Evolutionary conservation across 257 asterid species (phyloP).

Genomic region (Haberlea rhodopensis): DNA sequence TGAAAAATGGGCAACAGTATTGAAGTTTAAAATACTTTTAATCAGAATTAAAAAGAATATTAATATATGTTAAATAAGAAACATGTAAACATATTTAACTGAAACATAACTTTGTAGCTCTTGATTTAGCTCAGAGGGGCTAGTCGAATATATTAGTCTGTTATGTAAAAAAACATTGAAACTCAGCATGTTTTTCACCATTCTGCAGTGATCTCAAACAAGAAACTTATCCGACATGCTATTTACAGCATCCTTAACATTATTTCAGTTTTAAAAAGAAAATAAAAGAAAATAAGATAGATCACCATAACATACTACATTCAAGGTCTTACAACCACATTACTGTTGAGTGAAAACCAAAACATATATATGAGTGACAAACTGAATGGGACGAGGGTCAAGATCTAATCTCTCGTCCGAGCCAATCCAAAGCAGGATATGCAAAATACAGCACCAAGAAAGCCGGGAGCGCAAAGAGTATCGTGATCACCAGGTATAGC

Average conservation of each 20-base stretch:
- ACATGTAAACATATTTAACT: too few relatives aligned
- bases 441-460: conserved; percentile 77
- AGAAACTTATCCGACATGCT: not conserved
- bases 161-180: too few relatives aligned
- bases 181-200: too few relatives aligned
- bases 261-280: not conserved
- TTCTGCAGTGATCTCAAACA: too few relatives aligned
- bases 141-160: too few relatives aligned
- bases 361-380: conserved; percentile 2
- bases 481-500: conserved; percentile 64
- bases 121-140: too few relatives aligned
- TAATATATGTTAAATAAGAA: too few relatives aligned
- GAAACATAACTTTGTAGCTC: too few relatives aligned
- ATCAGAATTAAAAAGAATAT: too few relatives aligned
- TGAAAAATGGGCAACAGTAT: too few relatives aligned
- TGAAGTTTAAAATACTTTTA: too few relatives aligned
- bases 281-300: not conserved
- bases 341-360: conserved; percentile 11
- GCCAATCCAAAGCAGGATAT: conserved; percentile 80
- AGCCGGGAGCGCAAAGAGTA: conserved; percentile 76
- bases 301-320: conserved; percentile 14
- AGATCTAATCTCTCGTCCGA: conserved; percentile 62
- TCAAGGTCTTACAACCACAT: conserved; percentile 25
- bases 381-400: conserved; percentile 31
- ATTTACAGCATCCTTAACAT: conserved; percentile 26